These are phyloP conservation scores for Pseudozyma flocculosa DNA, from an alignment of 1,284 basidiomycete genomes.

Conservation along the genomic window DNA sequence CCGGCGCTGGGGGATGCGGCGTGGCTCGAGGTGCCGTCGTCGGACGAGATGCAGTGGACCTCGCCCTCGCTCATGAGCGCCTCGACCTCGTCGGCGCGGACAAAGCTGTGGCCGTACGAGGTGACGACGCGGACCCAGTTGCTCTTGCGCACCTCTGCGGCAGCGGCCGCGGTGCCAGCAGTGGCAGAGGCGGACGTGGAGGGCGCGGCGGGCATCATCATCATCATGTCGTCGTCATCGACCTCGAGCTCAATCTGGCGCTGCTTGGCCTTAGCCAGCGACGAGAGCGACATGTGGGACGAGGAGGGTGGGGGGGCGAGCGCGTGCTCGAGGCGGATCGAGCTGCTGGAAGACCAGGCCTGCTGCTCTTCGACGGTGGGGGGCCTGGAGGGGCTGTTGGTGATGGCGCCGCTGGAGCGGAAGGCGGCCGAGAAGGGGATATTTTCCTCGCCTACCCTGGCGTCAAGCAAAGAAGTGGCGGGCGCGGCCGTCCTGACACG, in stretches of 20 bases:
- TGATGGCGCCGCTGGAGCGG: neutral
- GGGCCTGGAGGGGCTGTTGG: neutral
- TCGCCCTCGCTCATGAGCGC: slow-evolving; percentile 20
- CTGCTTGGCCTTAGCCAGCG: no score
- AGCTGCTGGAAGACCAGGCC: neutral
- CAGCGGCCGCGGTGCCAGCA: no score
- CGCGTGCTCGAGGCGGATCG: neutral
- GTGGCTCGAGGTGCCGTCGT: no score
- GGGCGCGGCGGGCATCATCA: neutral
- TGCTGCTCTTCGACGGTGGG: neutral
- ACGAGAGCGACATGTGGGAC: no score
- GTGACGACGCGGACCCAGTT: slow-evolving; percentile 38
- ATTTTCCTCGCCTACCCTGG: neutral
- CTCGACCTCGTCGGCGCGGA: slow-evolving; percentile 30
- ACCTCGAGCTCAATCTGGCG: no score
- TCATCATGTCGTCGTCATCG: neutral
- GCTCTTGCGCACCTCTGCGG: neutral
- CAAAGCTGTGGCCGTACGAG: slow-evolving; percentile 35
- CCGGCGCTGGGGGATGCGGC: neutral
- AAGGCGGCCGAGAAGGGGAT: neutral
- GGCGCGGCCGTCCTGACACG: no score
- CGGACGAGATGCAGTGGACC: slow-evolving; percentile 34
- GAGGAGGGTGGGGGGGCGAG: neutral
- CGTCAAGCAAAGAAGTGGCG: no score
- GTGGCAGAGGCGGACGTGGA: neutral